Evolutionary conservation across 2,329 filamentous ascomycete genomes (phyloP).

Genomic region (Aspergillus texensis): DNA sequence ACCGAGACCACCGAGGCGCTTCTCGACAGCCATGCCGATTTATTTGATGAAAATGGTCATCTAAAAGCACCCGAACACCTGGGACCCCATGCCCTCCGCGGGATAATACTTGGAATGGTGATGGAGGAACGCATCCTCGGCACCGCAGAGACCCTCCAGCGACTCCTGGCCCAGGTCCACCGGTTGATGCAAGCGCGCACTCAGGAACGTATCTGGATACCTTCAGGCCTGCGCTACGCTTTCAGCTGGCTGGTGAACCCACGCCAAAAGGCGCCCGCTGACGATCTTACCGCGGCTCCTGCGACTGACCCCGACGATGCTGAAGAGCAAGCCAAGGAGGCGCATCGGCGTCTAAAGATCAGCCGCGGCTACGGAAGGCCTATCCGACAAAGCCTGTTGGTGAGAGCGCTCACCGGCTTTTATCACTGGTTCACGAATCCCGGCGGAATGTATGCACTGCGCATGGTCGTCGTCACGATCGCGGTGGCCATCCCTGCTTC

Average conservation of each 20-base stretch:
- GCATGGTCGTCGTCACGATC: conserved; percentile 53
- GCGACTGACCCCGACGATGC: conserved; percentile 28
- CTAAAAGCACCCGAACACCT: conserved; percentile 33
- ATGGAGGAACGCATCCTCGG: conserved; percentile 47
- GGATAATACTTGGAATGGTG: conserved; percentile 50
- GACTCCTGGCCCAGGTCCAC: conserved; percentile 40
- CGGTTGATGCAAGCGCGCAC: conserved; percentile 42
- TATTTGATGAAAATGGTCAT: conserved; percentile 26
- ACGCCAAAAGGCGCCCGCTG: conserved; percentile 23
- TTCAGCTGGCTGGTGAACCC: conserved; percentile 42
- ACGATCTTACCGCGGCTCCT: conserved; percentile 10
- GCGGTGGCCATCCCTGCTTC: conserved; percentile 47
- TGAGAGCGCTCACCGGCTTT: conserved; percentile 26
- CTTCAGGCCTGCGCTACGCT: conserved; percentile 42
- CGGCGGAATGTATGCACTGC: conserved; percentile 51
- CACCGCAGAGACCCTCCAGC: conserved; percentile 1
- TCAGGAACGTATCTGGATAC: conserved; percentile 46
- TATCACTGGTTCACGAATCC: conserved; percentile 47
- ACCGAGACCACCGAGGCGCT: conserved; percentile 46
- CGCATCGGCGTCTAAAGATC: conserved; percentile 40
- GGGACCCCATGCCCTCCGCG: conserved; percentile 48
- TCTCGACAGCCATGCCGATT: conserved; percentile 22
- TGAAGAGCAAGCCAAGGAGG: conserved; percentile 37
- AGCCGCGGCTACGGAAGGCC: conserved; percentile 31
- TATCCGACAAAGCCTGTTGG: conserved; percentile 27